A percentile compares a stretch with the other conserved stretches of the same genome.
phyloP scores from a whole-genome alignment of 495 filamentous ascomycete species.

The Penicillium psychrofluorescens region DNA sequence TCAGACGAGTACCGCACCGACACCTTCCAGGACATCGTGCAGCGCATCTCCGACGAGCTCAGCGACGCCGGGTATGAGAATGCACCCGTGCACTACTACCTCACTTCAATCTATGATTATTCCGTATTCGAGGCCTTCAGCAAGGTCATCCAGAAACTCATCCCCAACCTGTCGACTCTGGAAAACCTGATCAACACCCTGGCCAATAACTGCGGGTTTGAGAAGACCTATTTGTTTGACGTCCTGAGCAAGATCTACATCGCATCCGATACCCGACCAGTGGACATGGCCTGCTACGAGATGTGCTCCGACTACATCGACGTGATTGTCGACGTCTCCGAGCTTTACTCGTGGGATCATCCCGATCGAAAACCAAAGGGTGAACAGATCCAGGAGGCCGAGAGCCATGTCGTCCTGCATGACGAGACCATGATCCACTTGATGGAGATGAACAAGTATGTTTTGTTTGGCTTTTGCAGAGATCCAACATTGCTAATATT shows the following conservation, averaged over 20 bases:
- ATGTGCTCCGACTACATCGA: constrained; percentile 98
- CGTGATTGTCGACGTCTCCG: constrained; percentile 90
- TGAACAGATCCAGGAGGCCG: constrained; percentile 63
- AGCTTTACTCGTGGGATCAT: constrained; percentile 76
- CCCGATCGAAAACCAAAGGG: constrained; percentile 54
- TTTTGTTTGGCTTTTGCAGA: not conserved
- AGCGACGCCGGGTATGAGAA: constrained; percentile 88
- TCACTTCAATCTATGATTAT: constrained; percentile 96
- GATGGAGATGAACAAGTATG: constrained; percentile 84
- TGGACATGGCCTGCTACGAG: constrained; percentile 90
- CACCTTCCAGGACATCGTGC: constrained; percentile 88
- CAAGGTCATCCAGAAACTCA: constrained; percentile 95
- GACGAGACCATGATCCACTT: constrained; percentile 81
- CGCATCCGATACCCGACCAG: constrained; percentile 85
- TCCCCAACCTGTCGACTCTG: constrained; percentile 84
- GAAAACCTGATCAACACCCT: constrained; percentile 88
- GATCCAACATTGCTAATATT: constrained; percentile 2
- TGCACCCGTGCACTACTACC: constrained; percentile 82
- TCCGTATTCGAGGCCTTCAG: constrained; percentile 96
- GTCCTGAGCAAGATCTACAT: constrained; percentile 97
- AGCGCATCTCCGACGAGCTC: constrained; percentile 95
- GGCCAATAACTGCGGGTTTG: constrained; percentile 81
- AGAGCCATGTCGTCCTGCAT: constrained; percentile 71
- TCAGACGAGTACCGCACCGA: constrained; percentile 92
- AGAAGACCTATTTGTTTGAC: constrained; percentile 97